These are phyloP conservation scores for Penicillium mononematosum DNA, from an alignment of 495 filamentous ascomycete genomes.

Conservation along the genomic window DNA sequence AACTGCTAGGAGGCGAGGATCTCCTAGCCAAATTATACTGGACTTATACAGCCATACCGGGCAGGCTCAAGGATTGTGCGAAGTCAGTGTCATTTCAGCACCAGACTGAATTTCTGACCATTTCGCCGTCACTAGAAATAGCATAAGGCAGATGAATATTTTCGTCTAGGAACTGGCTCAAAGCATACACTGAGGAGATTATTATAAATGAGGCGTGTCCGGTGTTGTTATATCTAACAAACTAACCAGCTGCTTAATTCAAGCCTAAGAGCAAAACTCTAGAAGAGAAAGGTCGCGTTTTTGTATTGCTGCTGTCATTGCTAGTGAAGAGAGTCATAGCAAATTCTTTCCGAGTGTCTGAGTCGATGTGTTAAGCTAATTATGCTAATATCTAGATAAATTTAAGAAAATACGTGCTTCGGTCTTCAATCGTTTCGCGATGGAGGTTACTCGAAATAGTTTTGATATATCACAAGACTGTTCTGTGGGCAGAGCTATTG, in stretches of 20 bases:
- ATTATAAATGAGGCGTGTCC: slow-evolving; percentile 33
- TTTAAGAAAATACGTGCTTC: not conserved
- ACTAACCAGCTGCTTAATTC: slow-evolving; percentile 3
- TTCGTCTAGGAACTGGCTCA: slow-evolving; percentile 14
- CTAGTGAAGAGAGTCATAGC: slow-evolving; percentile 27
- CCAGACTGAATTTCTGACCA: slow-evolving; percentile 9
- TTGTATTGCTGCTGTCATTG: slow-evolving; percentile 19
- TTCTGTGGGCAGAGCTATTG: not conserved
- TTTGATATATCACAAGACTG: not conserved
- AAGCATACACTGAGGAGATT: slow-evolving; percentile 15
- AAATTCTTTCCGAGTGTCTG: slow-evolving; percentile 13
- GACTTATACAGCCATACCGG: slow-evolving; percentile 14
- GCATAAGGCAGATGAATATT: slow-evolving; percentile 30
- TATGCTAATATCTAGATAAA: not conserved
- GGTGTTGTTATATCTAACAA: slow-evolving; percentile 23
- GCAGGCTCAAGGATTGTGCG: not conserved
- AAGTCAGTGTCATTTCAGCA: slow-evolving; percentile 12
- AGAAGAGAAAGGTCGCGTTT: slow-evolving; percentile 8
- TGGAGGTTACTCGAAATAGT: no score
- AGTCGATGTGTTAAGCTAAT: not conserved
- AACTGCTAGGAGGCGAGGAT: slow-evolving; percentile 11
- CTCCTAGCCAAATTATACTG: slow-evolving; percentile 26
- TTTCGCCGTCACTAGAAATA: slow-evolving; percentile 22
- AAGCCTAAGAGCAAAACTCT: not conserved
- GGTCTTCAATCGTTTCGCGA: no score